Conservation (phyloP, 495 filamentous ascomycete species). For the Neurospora sp. region DNA sequence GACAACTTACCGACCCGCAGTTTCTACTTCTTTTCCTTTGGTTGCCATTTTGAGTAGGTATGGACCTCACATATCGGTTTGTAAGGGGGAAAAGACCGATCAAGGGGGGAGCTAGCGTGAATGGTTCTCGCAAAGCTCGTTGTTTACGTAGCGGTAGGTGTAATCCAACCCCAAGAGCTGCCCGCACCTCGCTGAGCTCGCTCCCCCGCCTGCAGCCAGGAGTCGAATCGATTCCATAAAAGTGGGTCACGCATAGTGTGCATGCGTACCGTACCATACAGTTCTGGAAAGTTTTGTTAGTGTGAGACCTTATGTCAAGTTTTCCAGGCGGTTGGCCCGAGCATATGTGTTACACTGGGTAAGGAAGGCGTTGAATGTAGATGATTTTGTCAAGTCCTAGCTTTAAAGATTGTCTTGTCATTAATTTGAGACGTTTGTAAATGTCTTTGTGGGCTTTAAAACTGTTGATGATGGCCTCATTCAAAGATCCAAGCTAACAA, state of each 20-base stretch:
- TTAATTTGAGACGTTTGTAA: not conserved
- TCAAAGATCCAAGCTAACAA: not conserved
- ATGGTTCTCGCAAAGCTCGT: not conserved
- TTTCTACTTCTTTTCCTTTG: conserved; percentile 24
- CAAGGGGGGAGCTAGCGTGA: not conserved
- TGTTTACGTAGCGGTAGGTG: not conserved
- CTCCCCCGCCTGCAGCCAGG: not conserved
- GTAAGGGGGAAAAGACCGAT: not conserved
- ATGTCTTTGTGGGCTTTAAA: not conserved
- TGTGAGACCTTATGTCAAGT: not conserved
- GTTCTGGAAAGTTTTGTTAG: not conserved
- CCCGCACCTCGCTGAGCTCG: not conserved
- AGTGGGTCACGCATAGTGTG: not conserved
- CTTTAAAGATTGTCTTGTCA: not conserved
- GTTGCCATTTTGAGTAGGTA: conserved; percentile 18
- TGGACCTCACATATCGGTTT: not conserved
- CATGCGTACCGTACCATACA: not conserved
- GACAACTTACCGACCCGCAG: not conserved
- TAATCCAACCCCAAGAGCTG: not conserved
- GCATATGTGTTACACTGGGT: not conserved
- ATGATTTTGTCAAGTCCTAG: not conserved
- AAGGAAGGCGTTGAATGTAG: not conserved
- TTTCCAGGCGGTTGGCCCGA: not conserved
- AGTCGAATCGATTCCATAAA: not conserved
- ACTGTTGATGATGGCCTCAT: not conserved